A percentile compares a stretch with the other conserved stretches of the same genome.
phyloP scores from a whole-genome alignment of 305 asterid species.

The Fraxinus dipetala region DNA sequence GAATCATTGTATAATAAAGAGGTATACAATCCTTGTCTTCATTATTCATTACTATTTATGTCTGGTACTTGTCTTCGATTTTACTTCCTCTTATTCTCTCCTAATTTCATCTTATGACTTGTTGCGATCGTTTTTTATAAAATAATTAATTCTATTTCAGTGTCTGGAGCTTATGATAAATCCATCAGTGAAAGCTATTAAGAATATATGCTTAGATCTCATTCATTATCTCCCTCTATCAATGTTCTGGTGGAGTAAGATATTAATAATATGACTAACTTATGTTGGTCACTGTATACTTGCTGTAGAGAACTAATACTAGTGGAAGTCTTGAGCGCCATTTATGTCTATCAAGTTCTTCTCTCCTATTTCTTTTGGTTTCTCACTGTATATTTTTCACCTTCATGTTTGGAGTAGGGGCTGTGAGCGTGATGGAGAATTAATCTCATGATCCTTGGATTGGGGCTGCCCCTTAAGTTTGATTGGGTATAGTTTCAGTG shows the following conservation, averaged over 20 bases:
- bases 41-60: not conserved
- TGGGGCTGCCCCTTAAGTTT: too few relatives aligned
- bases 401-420: not conserved
- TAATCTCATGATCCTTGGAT: not conserved
- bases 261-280: not conserved
- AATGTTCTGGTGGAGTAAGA: too few relatives aligned
- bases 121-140: not conserved
- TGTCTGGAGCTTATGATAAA: not conserved
- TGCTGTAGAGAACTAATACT: not conserved
- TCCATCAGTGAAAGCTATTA: not conserved
- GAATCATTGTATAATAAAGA: slow-evolving; percentile 21
- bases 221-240: not conserved
- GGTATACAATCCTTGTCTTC: slow-evolving; percentile 11
- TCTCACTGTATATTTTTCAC: not conserved
- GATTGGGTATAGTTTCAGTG: not conserved
- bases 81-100: not conserved
- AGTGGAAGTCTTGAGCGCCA: not conserved
- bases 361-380: not conserved
- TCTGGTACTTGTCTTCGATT: not conserved
- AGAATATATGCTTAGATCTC: not conserved
- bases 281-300: too few relatives aligned
- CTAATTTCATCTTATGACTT: not conserved
- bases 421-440: not conserved
- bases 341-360: not conserved
- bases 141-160: not conserved